A percentile compares a stretch with the other conserved stretches of the same genome.
These are phyloP conservation scores for Dujonia santamariae DNA, from an alignment of 1,139 yeast genomes.

Conservation along the genomic window DNA sequence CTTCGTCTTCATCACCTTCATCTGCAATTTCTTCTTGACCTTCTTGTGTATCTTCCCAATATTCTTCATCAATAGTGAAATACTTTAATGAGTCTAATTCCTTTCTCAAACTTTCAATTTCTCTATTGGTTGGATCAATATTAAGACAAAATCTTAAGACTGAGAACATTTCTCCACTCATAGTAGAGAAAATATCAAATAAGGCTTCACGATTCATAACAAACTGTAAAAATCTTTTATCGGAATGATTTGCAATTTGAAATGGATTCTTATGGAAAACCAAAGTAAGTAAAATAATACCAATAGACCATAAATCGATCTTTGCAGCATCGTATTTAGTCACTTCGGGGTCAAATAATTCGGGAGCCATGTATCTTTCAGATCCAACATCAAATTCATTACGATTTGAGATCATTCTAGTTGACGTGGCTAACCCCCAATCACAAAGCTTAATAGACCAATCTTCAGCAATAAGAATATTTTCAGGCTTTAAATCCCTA, in stretches of 20 bases:
- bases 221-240: constrained; percentile 83
- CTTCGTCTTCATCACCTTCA: constrained; percentile 15
- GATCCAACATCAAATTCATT: constrained; percentile 88
- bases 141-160: constrained; percentile 77
- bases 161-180: constrained; percentile 83
- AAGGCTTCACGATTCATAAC: constrained; percentile 85
- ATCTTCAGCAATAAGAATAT: constrained; percentile 74
- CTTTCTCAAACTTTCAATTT: constrained; percentile 53
- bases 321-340: constrained; percentile 78
- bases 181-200: constrained; percentile 87
- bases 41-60: constrained; percentile 42
- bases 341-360: constrained; percentile 58
- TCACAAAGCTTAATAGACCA: constrained; percentile 83
- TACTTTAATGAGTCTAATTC: constrained; percentile 61
- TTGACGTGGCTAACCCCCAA: constrained; percentile 87
- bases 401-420: constrained; percentile 45
- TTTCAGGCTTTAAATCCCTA: constrained; percentile 89
- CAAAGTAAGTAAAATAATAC: constrained; percentile 78
- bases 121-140: constrained; percentile 85
- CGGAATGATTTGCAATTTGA: constrained; percentile 76
- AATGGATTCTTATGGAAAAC: constrained; percentile 93
- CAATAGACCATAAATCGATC: constrained; percentile 92
- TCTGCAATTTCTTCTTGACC: constrained; percentile 22
- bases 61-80: constrained; percentile 85
- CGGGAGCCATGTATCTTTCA: constrained; percentile 98